A percentile compares a stretch with the other conserved stretches of the same genome.
phyloP scores from a whole-genome alignment of 495 filamentous ascomycete genomes.

The Thozetella sp. region DNA sequence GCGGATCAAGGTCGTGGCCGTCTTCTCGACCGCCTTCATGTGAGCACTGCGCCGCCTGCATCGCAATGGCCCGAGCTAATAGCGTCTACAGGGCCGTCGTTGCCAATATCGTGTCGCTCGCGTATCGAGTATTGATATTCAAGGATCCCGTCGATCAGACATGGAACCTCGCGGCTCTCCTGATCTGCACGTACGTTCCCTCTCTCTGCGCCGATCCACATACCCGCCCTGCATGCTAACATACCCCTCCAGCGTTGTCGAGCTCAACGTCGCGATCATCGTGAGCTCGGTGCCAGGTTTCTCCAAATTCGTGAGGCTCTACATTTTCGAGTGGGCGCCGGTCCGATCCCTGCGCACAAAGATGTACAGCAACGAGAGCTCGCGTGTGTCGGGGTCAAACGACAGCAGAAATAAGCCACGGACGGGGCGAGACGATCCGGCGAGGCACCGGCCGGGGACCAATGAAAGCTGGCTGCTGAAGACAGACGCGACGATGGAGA shows the following conservation, averaged over 20 bases:
- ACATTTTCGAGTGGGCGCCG: neutral
- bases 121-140: neutral
- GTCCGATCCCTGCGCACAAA: neutral
- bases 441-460: neutral
- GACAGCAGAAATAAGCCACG: neutral
- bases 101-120: slow-evolving; percentile 1
- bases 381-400: neutral
- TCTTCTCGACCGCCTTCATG: neutral
- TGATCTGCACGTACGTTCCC: neutral
- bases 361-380: neutral
- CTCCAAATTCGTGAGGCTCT: neutral
- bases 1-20: neutral
- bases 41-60: no score
- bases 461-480: neutral
- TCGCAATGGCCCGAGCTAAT: neutral
- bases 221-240: neutral
- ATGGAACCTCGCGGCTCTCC: neutral
- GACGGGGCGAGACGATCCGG: neutral
- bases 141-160: neutral
- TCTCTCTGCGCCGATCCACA: neutral
- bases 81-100: slow-evolving; percentile 1
- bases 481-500: no score
- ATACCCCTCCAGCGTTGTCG: slow-evolving; percentile 5
- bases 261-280: slow-evolving; percentile 8
- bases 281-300: slow-evolving; percentile 7